Evolutionary conservation across 306 rosid genomes (phyloP).

Genomic region (Leucaena leucocephala): DNA sequence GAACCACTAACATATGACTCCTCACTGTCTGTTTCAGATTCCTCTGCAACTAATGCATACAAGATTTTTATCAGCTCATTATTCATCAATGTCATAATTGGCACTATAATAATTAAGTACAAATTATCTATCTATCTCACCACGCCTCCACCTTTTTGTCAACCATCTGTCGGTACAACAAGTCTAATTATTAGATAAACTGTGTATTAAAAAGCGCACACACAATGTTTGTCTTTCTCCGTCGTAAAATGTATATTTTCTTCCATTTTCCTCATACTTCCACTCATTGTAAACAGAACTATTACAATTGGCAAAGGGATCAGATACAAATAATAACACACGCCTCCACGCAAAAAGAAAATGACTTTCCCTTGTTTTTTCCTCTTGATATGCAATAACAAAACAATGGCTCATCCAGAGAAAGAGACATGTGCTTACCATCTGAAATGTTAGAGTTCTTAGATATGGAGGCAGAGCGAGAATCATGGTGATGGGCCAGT

Average conservation of each 20-base stretch:
- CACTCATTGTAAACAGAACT: not conserved
- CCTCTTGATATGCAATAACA: not conserved
- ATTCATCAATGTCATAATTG: not conserved
- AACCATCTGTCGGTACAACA: not conserved
- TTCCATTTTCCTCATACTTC: not conserved
- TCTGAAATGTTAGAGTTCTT: conserved; percentile 63
- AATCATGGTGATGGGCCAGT: conserved; percentile 54
- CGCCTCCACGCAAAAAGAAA: not conserved
- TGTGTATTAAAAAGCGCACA: not conserved
- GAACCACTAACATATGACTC: conserved; percentile 99
- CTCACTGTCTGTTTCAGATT: conserved; percentile 94
- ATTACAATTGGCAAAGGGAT: conserved; percentile 1
- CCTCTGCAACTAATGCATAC: conserved; percentile 64
- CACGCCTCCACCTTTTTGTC: not conserved
- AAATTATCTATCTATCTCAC: not conserved
- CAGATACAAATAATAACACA: not conserved
- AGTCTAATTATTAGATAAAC: not conserved
- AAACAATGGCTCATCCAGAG: conserved; percentile 1
- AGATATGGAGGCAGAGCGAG: conserved; percentile 62
- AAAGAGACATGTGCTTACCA: conserved; percentile 41
- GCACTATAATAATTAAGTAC: not conserved
- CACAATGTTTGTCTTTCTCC: not conserved
- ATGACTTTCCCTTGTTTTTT: not conserved
- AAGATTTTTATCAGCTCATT: conserved; percentile 25
- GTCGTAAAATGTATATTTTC: not conserved